Conservation (phyloP, 2,329 filamentous ascomycete species). For the Dothistroma pini region DNA sequence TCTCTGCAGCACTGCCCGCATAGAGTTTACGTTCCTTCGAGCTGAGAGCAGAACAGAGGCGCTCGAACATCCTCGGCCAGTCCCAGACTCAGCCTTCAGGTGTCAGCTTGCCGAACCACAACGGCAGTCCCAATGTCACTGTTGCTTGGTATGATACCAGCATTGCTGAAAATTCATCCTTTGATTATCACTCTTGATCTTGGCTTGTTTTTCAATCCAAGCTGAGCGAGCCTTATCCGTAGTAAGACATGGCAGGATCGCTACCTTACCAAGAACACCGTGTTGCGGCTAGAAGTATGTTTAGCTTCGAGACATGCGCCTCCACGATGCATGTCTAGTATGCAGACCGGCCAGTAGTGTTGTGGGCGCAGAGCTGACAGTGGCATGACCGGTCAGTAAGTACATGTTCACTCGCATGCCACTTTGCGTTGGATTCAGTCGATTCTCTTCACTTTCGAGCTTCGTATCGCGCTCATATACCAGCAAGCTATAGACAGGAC, state of each 20-base stretch:
- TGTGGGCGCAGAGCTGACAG: background rate
- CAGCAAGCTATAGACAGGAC: background rate
- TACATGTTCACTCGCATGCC: background rate
- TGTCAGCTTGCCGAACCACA: background rate
- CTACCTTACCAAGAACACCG: background rate
- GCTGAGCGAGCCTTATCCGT: background rate
- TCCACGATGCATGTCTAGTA: slow-evolving; percentile 14
- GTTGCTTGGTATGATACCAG: background rate
- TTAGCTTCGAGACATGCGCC: slow-evolving; percentile 5
- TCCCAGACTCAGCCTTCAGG: background rate
- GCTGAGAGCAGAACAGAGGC: background rate
- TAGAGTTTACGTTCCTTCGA: background rate
- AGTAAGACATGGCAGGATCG: background rate
- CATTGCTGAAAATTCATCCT: background rate
- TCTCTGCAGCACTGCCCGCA: background rate
- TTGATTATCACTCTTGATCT: background rate
- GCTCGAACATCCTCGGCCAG: background rate
- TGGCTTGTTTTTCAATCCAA: background rate
- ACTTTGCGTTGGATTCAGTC: background rate
- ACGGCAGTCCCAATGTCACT: background rate
- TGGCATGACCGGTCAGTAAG: background rate
- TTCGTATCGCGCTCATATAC: background rate
- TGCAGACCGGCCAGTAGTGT: slow-evolving; percentile 4
- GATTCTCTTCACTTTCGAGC: background rate
- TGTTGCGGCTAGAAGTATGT: background rate